These are phyloP conservation scores for Citrullus colocynthis DNA, from an alignment of 306 rosid species.

Conservation along the genomic window DNA sequence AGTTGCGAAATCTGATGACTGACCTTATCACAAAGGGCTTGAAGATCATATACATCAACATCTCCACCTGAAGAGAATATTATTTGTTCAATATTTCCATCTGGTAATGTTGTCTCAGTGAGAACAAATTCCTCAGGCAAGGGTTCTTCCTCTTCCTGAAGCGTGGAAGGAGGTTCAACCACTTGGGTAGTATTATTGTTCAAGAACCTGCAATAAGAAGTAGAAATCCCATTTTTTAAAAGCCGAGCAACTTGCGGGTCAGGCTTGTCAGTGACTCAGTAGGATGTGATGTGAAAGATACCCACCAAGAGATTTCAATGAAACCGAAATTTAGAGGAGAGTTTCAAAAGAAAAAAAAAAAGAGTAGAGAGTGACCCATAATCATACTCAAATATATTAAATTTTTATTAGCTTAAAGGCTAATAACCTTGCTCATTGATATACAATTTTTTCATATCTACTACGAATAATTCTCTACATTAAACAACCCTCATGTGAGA, in stretches of 20 bases:
- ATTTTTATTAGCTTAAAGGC: background rate
- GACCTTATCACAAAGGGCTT: slow-evolving; percentile 87
- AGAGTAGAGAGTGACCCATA: background rate
- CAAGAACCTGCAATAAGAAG: slow-evolving; percentile 34
- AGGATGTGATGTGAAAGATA: slow-evolving; percentile 1
- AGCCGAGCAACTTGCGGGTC: background rate
- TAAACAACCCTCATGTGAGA: background rate
- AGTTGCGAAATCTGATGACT: background rate
- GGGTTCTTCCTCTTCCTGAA: slow-evolving; percentile 61
- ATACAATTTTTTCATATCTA: background rate
- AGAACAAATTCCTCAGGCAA: slow-evolving; percentile 79
- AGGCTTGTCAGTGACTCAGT: background rate
- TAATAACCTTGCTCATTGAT: background rate
- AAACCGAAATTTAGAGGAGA: background rate
- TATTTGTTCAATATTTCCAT: slow-evolving; percentile 77
- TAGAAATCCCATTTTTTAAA: slow-evolving; percentile 2
- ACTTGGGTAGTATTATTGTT: slow-evolving; percentile 61
- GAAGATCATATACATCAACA: slow-evolving; percentile 83
- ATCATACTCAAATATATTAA: background rate
- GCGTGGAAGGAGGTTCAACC: slow-evolving; percentile 38
- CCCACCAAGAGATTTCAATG: background rate
- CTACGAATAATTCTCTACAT: background rate
- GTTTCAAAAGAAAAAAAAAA: too few species aligned
- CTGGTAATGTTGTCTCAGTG: slow-evolving; percentile 57
- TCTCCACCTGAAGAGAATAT: slow-evolving; percentile 84